phyloP scores from a whole-genome alignment of 805 yeast species.

The Zygoascus tannicola region DNA sequence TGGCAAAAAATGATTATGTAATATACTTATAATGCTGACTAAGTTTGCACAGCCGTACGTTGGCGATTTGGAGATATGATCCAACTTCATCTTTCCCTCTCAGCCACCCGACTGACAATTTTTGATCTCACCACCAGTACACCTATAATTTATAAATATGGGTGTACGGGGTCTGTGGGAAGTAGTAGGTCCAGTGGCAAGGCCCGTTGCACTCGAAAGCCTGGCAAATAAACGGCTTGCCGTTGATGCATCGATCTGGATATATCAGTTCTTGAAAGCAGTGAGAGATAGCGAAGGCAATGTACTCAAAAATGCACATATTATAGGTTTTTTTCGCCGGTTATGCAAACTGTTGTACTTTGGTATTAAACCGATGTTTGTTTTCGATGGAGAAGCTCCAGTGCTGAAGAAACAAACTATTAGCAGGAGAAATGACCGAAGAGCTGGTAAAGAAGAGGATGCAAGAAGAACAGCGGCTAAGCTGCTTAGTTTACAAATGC shows the following conservation, averaged over 20 bases:
- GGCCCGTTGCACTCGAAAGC: slow-evolving; percentile 83
- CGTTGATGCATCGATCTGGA: slow-evolving; percentile 98
- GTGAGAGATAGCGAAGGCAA: slow-evolving; percentile 82
- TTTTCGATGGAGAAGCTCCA: slow-evolving; percentile 95
- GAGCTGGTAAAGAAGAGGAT: slow-evolving; percentile 64
- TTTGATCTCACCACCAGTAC: too few relatives aligned
- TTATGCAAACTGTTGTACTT: slow-evolving; percentile 82
- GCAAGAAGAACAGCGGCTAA: slow-evolving; percentile 70
- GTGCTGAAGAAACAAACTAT: slow-evolving; percentile 72
- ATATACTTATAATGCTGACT: too few relatives aligned
- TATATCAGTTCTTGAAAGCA: slow-evolving; percentile 91
- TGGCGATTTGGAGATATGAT: too few relatives aligned
- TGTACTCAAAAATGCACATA: slow-evolving; percentile 67
- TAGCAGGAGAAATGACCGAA: slow-evolving; percentile 54
- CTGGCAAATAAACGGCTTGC: slow-evolving; percentile 72
- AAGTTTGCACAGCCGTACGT: too few relatives aligned
- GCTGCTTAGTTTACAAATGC: slow-evolving; percentile 71
- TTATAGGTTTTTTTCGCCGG: slow-evolving; percentile 91
- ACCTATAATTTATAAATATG: too few relatives aligned
- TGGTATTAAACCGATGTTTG: slow-evolving; percentile 84
- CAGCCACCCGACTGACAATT: too few relatives aligned
- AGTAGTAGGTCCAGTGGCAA: slow-evolving; percentile 77
- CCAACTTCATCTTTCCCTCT: too few relatives aligned
- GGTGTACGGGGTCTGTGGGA: slow-evolving; percentile 97
- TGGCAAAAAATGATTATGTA: too few relatives aligned